Evolutionary conservation across 1,284 basidiomycete species (phyloP), one percentile per base, ranked within the genome.

Genomic region (Singerocomus inundabilis): DNA sequence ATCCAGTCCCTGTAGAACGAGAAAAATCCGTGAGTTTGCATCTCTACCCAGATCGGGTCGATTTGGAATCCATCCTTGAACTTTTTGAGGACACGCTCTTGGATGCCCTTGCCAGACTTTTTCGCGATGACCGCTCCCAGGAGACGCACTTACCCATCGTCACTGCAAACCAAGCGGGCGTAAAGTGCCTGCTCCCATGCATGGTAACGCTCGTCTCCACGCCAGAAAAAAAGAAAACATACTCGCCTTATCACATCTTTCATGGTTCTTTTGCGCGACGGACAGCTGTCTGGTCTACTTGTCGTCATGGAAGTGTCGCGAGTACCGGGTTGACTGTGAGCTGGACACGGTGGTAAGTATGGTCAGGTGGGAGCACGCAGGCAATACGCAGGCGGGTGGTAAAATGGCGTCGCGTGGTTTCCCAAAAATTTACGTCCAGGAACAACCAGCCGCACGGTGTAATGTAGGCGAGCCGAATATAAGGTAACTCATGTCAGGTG

Each of bases 111-210:
- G 5, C 28, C 15, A 32, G 24, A 9, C 28, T 9, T 28, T 6
- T 28, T n/a, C n/a, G n/a, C n/a, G n/a, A n/a, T n/a, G n/a, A n/a
- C n/a, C n/a, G n/a, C n/a, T n/a, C n/a, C n/a, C n/a, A n/a, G n/a
- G n/a, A n/a, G 12, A 29, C 7, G 30, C 31, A 68, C 70, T 52
- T 38, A 79, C 80, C 80, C 79, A 82, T 82, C 26, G 66, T 75
- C 24, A 74, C 71, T 30, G 80, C 71, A 58, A 78, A 80, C 69
- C 80, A 77, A 36, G 72, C 73, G 32, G 80, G 79, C 15, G 76
- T 68, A 47, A 77, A 77, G 53, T 73, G 58, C 34, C 71, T 72
- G 29, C 8, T 38, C 29, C 39, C 6, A 36, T 25, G 16, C 21
- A 28, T n/a, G 16, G 31, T 49, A 32, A 43, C 12, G 8, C 25